These are phyloP conservation scores for Lactarius hengduanensis DNA, from an alignment of 768 basidiomycete genomes.

Conservation along the genomic window DNA sequence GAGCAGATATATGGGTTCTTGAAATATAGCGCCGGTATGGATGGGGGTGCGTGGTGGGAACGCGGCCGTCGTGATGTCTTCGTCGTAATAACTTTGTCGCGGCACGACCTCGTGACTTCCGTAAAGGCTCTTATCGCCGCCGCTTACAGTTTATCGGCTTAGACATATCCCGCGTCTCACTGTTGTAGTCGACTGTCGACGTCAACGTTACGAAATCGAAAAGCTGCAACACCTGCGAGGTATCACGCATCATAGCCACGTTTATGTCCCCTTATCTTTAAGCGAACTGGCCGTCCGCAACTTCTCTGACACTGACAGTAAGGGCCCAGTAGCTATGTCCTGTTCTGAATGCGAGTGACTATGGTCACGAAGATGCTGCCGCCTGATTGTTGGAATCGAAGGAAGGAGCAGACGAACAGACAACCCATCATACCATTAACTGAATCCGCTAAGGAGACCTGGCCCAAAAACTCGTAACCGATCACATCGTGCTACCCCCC, in stretches of 20 bases:
- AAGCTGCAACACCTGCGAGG: background rate
- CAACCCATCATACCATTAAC: background rate
- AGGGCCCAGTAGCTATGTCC: no score
- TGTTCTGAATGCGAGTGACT: no score
- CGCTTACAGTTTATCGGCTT: no score
- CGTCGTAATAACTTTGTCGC: background rate
- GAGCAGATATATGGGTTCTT: background rate
- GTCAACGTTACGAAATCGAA: background rate
- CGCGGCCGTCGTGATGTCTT: constrained; percentile 1
- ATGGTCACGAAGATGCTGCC: no score
- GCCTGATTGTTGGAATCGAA: no score
- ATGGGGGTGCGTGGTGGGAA: background rate
- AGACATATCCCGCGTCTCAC: background rate
- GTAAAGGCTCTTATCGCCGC: background rate
- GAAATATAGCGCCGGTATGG: background rate
- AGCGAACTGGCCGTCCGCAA: no score
- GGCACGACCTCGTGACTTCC: constrained; percentile 14
- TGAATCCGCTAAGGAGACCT: background rate
- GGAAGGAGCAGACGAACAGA: no score
- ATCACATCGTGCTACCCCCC: constrained; percentile 21
- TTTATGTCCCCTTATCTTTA: no score
- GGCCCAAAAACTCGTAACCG: background rate
- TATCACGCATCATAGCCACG: no score
- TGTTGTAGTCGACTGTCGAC: background rate
- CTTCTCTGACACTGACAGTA: no score